Evolutionary conservation across 495 filamentous ascomycete species (phyloP).

Genomic region (Sabuloglossum arenarium): DNA sequence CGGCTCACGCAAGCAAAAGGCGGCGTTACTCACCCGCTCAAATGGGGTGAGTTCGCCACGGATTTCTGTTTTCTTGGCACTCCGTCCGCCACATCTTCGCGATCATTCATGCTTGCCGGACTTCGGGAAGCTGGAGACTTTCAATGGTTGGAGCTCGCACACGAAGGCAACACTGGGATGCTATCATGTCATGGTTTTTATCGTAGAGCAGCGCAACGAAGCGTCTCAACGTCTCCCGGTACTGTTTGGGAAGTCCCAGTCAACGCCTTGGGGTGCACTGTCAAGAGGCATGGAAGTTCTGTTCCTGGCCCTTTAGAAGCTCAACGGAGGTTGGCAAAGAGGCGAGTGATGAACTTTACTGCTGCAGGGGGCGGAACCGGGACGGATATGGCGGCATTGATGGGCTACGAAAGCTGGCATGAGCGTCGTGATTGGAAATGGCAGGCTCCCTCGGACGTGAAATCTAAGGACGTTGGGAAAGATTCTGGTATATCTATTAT

Average conservation of each 20-base stretch:
- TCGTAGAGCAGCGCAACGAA: not conserved
- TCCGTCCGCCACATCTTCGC: no score
- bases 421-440: not conserved
- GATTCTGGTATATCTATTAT: not conserved
- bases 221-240: not conserved
- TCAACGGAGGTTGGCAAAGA: not conserved
- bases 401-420: not conserved
- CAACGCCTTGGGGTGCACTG: not conserved
- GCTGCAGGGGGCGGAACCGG: not conserved
- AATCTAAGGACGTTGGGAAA: no score
- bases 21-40: not conserved
- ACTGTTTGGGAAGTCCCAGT: not conserved
- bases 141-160: not conserved
- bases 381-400: not conserved
- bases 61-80: not conserved
- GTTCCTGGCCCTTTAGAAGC: conserved; percentile 1
- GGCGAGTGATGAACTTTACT: not conserved
- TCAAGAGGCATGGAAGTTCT: conserved; percentile 1
- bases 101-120: not conserved
- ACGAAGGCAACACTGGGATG: not conserved
- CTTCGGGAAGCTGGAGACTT: not conserved
- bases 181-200: not conserved
- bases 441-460: not conserved
- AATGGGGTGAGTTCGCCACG: not conserved
- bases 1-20: no score